A percentile compares a stretch with the other conserved stretches of the same genome.
Conservation (phyloP, 2,329 filamentous ascomycete species). For the Metarhizium brunneum region DNA sequence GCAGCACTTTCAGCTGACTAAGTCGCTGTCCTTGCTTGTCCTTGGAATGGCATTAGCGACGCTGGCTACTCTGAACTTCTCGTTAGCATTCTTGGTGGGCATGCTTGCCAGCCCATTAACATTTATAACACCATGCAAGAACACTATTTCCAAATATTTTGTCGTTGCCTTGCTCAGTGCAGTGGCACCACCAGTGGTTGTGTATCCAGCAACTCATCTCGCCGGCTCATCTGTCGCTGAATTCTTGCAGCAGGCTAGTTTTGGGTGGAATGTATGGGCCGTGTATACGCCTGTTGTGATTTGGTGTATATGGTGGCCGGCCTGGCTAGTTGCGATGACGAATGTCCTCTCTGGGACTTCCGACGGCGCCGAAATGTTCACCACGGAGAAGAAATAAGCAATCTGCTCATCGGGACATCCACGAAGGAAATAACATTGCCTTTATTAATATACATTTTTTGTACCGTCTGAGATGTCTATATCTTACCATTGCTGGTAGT, state of each 20-base stretch:
- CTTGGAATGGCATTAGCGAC: constrained; percentile 87
- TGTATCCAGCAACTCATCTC: constrained; percentile 34
- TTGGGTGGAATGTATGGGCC: constrained; percentile 83
- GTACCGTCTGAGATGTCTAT: too few species aligned
- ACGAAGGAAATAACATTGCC: background rate
- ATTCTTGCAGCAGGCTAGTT: constrained; percentile 64
- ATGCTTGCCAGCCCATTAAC: constrained; percentile 68
- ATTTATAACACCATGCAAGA: constrained; percentile 51
- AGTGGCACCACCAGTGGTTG: constrained; percentile 52
- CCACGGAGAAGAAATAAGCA: background rate
- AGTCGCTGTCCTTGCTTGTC: constrained; percentile 85
- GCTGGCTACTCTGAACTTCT: constrained; percentile 93
- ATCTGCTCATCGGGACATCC: background rate
- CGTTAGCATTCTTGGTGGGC: constrained; percentile 76
- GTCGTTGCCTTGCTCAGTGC: constrained; percentile 45
- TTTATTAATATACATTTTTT: background rate
- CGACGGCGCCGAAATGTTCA: constrained; percentile 1
- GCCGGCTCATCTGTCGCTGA: constrained; percentile 36
- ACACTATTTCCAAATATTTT: constrained; percentile 28
- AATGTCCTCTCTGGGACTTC: constrained; percentile 36
- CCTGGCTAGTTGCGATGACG: constrained; percentile 63
- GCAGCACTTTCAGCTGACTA: constrained; percentile 70
- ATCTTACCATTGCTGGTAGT: too few species aligned
- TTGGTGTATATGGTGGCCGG: constrained; percentile 96
- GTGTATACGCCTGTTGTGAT: constrained; percentile 82